phyloP scores from a whole-genome alignment of 345 rosid species.

The Alliaria petiolata region DNA sequence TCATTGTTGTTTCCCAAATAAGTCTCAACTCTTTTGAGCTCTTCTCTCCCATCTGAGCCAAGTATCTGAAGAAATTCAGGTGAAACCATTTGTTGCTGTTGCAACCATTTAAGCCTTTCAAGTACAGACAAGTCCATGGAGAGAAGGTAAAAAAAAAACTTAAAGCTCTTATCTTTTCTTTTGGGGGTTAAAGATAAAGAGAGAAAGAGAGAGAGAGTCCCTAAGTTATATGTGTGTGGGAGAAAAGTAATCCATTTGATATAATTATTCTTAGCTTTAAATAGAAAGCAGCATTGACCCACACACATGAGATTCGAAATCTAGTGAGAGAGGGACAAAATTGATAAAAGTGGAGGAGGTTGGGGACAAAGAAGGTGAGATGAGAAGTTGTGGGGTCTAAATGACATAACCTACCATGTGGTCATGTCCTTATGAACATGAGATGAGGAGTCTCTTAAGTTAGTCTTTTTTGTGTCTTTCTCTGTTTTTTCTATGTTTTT shows the following conservation, averaged over 20 bases:
- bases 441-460: conserved; percentile 28
- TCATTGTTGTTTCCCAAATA: conserved; percentile 29
- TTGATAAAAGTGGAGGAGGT: conserved; percentile 29
- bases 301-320: conserved; percentile 37
- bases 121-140: conserved; percentile 37
- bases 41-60: conserved; percentile 32
- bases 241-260: conserved; percentile 25
- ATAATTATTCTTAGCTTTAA: conserved; percentile 30
- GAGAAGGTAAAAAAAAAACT: conserved; percentile 2
- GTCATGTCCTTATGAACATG: conserved; percentile 32
- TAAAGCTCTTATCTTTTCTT: conserved; percentile 23
- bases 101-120: conserved; percentile 39
- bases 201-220: conserved; percentile 22
- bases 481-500: conserved; percentile 1
- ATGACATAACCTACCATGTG: conserved; percentile 39
- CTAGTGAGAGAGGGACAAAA: conserved; percentile 33
- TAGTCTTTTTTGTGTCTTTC: conserved; percentile 21
- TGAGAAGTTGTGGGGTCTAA: conserved; percentile 36
- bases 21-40: conserved; percentile 20
- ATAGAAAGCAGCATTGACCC: conserved; percentile 39
- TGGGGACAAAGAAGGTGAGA: conserved; percentile 38
- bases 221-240: conserved; percentile 13
- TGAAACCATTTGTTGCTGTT: conserved; percentile 35
- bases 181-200: conserved; percentile 10
- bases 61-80: conserved; percentile 31